These are phyloP conservation scores for Epichloe gansuensis DNA, from an alignment of 2,329 filamentous ascomycete species.

Conservation along the genomic window DNA sequence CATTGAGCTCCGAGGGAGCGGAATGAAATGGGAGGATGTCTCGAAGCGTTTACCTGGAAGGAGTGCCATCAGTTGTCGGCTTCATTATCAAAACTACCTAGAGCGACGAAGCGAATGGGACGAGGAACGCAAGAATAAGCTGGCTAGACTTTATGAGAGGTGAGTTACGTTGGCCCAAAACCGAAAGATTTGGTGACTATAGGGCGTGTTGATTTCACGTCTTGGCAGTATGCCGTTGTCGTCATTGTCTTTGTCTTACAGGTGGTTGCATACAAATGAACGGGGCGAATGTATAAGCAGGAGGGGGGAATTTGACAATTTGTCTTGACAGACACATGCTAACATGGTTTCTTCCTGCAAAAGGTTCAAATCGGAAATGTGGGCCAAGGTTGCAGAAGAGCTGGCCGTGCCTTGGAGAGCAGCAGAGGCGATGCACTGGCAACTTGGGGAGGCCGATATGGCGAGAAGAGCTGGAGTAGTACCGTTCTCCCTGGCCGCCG, in stretches of 20 bases:
- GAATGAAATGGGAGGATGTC: conserved; percentile 99
- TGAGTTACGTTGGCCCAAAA: conserved; percentile 29
- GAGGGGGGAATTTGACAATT: background rate
- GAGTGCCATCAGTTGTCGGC: conserved; percentile 83
- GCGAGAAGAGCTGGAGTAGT: conserved; percentile 79
- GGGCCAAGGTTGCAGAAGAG: conserved; percentile 88
- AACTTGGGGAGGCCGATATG: conserved; percentile 88
- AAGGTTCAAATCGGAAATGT: conserved; percentile 99
- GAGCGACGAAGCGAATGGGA: conserved; percentile 91
- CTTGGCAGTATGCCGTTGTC: no score
- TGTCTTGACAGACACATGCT: background rate
- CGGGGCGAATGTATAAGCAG: no score
- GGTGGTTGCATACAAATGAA: no score
- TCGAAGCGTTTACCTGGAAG: conserved; percentile 80
- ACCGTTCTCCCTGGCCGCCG: conserved; percentile 60
- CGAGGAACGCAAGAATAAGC: conserved; percentile 93
- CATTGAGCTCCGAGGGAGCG: conserved; percentile 76
- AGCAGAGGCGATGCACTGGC: conserved; percentile 97
- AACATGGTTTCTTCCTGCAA: background rate
- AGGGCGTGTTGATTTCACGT: background rate
- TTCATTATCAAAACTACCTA: conserved; percentile 96
- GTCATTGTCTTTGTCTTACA: no score
- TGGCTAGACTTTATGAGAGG: conserved; percentile 90
- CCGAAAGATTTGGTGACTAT: background rate
- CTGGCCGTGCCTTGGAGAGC: conserved; percentile 93